Evolutionary conservation across 169 alveolate genomes (phyloP).

Genomic region (Plasmodium relictum): DNA sequence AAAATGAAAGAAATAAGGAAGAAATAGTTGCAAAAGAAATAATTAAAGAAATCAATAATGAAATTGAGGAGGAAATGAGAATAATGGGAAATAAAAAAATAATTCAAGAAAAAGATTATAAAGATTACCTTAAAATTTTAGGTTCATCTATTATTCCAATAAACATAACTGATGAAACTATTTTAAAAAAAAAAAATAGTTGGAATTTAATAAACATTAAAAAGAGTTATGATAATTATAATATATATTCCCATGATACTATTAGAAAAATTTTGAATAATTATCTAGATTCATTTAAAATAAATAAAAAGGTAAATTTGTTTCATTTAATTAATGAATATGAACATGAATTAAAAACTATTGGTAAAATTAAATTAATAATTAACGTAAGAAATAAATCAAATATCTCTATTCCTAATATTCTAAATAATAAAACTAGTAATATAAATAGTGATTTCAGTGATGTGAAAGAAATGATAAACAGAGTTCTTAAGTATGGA

Average conservation of each 20-base stretch:
- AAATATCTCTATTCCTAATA: no score
- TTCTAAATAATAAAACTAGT: not conserved
- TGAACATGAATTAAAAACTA: constrained; percentile 27
- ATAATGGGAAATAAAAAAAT: constrained; percentile 6
- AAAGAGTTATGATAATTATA: constrained; percentile 16
- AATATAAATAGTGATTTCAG: not conserved
- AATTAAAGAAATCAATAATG: not conserved
- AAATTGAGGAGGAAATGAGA: constrained; percentile 8
- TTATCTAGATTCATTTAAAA: constrained; percentile 42
- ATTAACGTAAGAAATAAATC: constrained; percentile 12
- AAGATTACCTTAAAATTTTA: constrained; percentile 31
- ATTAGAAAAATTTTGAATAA: constrained; percentile 23
- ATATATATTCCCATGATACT: constrained; percentile 49
- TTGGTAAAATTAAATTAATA: constrained; percentile 51
- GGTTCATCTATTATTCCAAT: constrained; percentile 65
- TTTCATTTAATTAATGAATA: constrained; percentile 37
- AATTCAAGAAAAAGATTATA: constrained; percentile 17
- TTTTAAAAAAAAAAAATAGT: not conserved
- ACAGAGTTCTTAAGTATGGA: constrained; percentile 30
- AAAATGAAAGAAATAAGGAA: not conserved
- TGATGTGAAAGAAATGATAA: not conserved
- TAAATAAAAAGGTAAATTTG: constrained; percentile 37
- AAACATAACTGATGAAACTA: not conserved
- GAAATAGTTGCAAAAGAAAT: not conserved
- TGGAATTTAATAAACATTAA: not conserved